These are phyloP conservation scores for Penicillium sp. DNA, from an alignment of 2,329 filamentous ascomycete genomes.

Conservation along the genomic window DNA sequence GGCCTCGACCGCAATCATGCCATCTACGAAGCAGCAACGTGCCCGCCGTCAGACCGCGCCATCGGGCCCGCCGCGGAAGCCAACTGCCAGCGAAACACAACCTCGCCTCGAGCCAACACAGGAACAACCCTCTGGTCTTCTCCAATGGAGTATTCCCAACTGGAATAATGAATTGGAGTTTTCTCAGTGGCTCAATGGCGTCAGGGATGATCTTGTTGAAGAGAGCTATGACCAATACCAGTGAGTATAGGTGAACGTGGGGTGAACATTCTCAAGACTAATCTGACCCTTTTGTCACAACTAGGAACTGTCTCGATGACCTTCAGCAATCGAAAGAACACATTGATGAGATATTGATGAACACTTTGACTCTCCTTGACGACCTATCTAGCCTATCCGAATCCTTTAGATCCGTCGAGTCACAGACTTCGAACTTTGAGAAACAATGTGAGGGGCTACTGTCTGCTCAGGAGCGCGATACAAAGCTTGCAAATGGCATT, in stretches of 20 bases:
- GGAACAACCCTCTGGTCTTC: constrained; percentile 3
- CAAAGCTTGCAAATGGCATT: constrained; percentile 77
- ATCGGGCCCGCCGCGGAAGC: constrained; percentile 33
- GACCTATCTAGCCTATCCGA: constrained; percentile 76
- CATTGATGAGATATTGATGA: constrained; percentile 73
- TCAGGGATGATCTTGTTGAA: constrained; percentile 70
- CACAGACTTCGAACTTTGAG: constrained; percentile 90
- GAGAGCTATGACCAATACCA: constrained; percentile 83
- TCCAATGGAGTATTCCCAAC: constrained; percentile 9
- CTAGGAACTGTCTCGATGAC: constrained; percentile 75
- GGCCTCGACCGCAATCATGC: constrained; percentile 19
- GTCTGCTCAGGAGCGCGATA: constrained; percentile 75
- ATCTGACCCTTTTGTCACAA: constrained; percentile 4
- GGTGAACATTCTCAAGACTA: constrained; percentile 7
- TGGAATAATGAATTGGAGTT: constrained; percentile 58
- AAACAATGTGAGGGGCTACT: constrained; percentile 87
- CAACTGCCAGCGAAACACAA: constrained; percentile 22
- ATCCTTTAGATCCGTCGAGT: constrained; percentile 84
- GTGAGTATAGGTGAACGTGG: constrained; percentile 49
- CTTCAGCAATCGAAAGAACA: constrained; percentile 78
- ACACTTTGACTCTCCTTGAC: constrained; percentile 73
- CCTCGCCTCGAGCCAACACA: constrained; percentile 14
- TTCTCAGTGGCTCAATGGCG: constrained; percentile 56
- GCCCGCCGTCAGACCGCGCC: constrained; percentile 39
- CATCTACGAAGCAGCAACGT: constrained; percentile 33